Base-by-base conservation (phyloP, 108 stramenopile genomes). In the Nitzschia palea region DNA sequence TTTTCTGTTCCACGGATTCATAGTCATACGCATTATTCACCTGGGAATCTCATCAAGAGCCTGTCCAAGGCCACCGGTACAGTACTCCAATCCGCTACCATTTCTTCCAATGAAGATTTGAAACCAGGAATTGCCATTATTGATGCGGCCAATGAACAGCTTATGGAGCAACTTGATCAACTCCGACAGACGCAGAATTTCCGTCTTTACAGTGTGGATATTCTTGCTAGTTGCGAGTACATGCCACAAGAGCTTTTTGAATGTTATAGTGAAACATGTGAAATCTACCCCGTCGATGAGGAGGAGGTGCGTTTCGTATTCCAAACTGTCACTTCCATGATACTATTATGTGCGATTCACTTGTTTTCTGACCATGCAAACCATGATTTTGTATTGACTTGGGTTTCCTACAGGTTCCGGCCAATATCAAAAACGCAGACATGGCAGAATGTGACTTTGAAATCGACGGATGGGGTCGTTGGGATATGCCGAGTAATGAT, bases 401-500 rank as follows among this genome's bases (percentile, higher is more conserved):
- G 15, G 15, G 40, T 6, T n/a, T n/a, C n/a, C 17, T 61, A 31
- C 26, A 84, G 82, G 80, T 92, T 9, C 89, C 90, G 6, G 35
- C 18, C 3, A 37, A 53, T 15, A 80, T 93, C 10, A 73, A 78
- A 26, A 20, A 33, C 0, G 54, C 57, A 2, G 91, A 96, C 65
- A 57, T 55, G 22, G 37, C 63, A 15, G 87, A 96, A 55, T 74
- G 76, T 53, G 77, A 72, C 12, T 91, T 94, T 68, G 89, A 94
- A 34, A 37, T 94, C 44, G 95, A 96, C 51, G 90, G 90, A 15
- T 96, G 90, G 90, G 90, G 84, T 0, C 78, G 95, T 27, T 92
- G 90, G 90, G 95, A 96, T 56, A 92, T 93, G 95, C 92, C 95
- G 26, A 72, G 76, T 9, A 88, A 93, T 25, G 95, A 96, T 59